Evolutionary conservation across 2,329 filamentous ascomycete species (phyloP).

Genomic region (Fusarium sp.): DNA sequence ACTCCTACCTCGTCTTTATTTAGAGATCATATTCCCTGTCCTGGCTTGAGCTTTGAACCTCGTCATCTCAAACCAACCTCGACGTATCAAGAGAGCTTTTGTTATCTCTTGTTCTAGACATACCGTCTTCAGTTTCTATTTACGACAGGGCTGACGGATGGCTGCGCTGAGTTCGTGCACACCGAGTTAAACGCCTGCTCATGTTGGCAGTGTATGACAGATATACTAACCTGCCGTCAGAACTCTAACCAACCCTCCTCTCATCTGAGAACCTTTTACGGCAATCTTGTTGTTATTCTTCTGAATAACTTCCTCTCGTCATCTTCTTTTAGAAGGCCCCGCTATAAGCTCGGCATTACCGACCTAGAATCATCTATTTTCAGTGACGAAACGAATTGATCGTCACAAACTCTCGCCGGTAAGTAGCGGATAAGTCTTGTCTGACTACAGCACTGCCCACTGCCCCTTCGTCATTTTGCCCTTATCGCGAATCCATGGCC

Average conservation of each 20-base stretch:
- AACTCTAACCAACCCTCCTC: constrained; percentile 38
- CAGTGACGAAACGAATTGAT: constrained; percentile 32
- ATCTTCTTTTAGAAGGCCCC: constrained; percentile 7
- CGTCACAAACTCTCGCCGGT: constrained; percentile 34
- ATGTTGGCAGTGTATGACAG: constrained; percentile 34
- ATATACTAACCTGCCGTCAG: constrained; percentile 36
- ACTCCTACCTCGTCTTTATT: constrained; percentile 12
- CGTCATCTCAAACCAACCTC: constrained; percentile 23
- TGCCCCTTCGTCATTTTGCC: constrained; percentile 26
- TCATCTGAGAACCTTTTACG: constrained; percentile 31
- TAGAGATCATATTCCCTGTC: constrained; percentile 4
- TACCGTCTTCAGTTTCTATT: constrained; percentile 43
- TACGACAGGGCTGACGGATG: constrained; percentile 46
- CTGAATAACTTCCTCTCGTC: constrained; percentile 6
- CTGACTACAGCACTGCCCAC: constrained; percentile 27
- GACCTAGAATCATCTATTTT: constrained; percentile 38
- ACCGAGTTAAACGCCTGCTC: constrained; percentile 19
- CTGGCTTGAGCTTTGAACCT: constrained; percentile 29
- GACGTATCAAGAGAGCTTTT: constrained; percentile 42
- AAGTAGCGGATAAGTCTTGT: constrained; percentile 37
- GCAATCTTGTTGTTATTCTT: constrained; percentile 17
- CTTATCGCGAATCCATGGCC: constrained; percentile 32
- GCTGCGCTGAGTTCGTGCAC: constrained; percentile 45
- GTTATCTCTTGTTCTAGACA: constrained; percentile 42
- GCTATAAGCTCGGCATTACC: constrained; percentile 32